phyloP scores from a whole-genome alignment of 345 rosid genomes.

The Rhodomyrtus tomentosa region DNA sequence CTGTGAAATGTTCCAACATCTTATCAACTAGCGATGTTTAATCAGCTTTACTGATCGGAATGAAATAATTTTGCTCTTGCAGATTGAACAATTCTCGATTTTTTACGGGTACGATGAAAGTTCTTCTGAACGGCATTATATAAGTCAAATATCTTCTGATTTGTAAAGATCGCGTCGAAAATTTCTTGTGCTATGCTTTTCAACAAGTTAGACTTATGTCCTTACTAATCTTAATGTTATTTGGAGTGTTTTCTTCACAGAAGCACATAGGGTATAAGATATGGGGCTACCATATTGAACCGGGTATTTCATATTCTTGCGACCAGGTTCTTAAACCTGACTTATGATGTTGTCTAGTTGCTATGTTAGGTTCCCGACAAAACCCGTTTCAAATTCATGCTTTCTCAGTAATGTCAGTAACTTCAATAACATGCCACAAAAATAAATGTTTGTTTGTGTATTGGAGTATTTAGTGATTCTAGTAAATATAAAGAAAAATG shows the following conservation, averaged over 20 bases:
- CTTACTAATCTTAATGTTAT: neutral
- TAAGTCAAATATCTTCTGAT: conserved; percentile 19
- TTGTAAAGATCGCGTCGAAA: conserved; percentile 20
- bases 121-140: conserved; percentile 50
- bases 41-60: neutral
- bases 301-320: conserved; percentile 25
- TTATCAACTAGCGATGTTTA: neutral
- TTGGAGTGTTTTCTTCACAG: conserved; percentile 52
- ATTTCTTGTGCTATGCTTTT: neutral
- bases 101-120: conserved; percentile 52
- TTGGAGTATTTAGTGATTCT: too few relatives aligned
- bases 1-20: neutral
- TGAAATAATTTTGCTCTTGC: conserved; percentile 10
- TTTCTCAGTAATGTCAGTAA: neutral
- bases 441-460: too few relatives aligned
- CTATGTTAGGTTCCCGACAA: neutral
- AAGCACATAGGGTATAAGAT: conserved; percentile 63
- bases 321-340: neutral
- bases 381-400: neutral
- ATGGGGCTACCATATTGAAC: conserved; percentile 48
- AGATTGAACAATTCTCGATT: conserved; percentile 53
- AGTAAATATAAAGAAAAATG: too few relatives aligned
- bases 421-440: too few relatives aligned
- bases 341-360: neutral
- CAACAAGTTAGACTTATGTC: neutral